Evolutionary conservation across 208 protist genomes (phyloP), one percentile per base, ranked within the genome.

Genomic region (Entamoeba histolytica): DNA sequence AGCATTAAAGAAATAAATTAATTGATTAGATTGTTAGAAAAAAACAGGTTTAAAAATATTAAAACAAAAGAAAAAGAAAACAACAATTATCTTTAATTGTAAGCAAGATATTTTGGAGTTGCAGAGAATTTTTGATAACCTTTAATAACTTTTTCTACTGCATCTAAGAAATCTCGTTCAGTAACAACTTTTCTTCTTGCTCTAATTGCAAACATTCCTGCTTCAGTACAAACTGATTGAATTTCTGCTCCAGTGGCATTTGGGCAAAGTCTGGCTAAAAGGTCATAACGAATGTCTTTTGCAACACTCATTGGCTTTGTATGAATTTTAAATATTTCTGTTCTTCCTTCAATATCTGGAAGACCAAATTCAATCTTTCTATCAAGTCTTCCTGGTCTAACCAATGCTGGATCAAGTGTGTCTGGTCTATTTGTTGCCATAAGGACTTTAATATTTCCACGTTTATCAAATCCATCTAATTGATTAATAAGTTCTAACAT

Each of bases 401-500:
- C 97, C 49, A 99, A 96, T 1, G 99, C 99, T 47, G 98, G 98
- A 96, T 99, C 99, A 23, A 99, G 96, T 8, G 98, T 99, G 95
- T 99, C 99, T 0, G 99, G 95, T 94, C 98, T 96, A 96, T 99
- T 99, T 69, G 99, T 99, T 5, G 99, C 99, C 99, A 99, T 99
- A n/a, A 99, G 96, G 7, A 99, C 98, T 95, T 99, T 99, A 94
- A 99, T 98, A 95, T 99, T 99, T 12, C 95, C 94, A 49, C 96
- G 51, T 5, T 98, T 96, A 93, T 99, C 98, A 94, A 99, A 99
- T 92, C 99, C 99, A 96, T 99, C 99, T 94, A 99, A 97, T 95
- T 99, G 98, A 95, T 99, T 99, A 91, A 99, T 98, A 93, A 99
- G 98, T 95, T 99, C 98, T 12, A 99, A 96, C 98, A 99, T 99